Evolutionary conservation across 306 rosid genomes (phyloP).

Genomic region (Cucumis hystrix): DNA sequence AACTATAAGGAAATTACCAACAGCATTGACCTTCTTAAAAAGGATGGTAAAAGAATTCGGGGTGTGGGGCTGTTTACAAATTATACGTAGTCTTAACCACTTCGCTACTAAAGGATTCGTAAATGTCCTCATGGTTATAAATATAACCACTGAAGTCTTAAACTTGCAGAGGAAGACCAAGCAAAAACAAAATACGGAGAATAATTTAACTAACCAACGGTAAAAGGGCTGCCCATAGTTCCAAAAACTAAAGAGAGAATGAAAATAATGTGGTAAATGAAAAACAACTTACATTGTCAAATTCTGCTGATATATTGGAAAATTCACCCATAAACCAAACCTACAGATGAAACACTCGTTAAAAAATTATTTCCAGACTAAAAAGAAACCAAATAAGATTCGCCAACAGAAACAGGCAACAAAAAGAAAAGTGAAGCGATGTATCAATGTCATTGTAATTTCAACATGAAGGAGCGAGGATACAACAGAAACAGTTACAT

Average conservation of each 20-base stretch:
- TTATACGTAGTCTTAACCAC: background rate
- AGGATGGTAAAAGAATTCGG: too few species aligned
- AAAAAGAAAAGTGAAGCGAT: too few species aligned
- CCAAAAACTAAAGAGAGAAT: background rate
- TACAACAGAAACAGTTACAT: background rate
- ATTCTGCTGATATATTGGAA: constrained; percentile 73
- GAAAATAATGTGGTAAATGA: background rate
- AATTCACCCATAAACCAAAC: constrained; percentile 93
- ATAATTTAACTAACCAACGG: background rate
- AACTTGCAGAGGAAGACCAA: background rate
- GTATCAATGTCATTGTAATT: too few species aligned
- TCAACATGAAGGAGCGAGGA: too few species aligned
- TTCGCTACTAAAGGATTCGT: background rate
- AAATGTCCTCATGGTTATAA: background rate
- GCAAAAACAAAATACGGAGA: background rate
- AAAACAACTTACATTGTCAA: constrained; percentile 57
- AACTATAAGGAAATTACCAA: background rate
- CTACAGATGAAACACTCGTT: constrained; percentile 28
- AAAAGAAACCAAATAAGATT: background rate
- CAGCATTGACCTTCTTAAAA: background rate
- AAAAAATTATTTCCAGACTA: background rate
- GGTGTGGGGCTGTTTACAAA: background rate
- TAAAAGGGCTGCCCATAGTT: background rate
- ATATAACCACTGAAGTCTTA: background rate
- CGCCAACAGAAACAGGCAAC: background rate